Conservation (phyloP, 495 filamentous ascomycete species). For the Penicillium atrosanguineum region DNA sequence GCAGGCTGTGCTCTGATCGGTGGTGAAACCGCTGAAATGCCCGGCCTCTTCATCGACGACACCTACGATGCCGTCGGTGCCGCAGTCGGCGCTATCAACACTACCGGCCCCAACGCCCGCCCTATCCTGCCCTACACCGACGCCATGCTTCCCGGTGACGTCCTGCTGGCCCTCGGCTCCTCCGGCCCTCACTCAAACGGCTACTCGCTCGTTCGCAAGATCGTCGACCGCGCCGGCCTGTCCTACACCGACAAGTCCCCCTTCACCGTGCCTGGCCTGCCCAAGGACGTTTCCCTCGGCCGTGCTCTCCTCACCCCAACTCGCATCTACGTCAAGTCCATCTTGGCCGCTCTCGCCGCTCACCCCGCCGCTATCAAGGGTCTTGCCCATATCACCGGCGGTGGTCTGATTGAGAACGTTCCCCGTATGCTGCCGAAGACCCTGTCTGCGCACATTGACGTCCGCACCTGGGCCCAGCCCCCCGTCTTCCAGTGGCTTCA, state of each 20-base stretch:
- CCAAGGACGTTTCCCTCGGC: conserved; percentile 53
- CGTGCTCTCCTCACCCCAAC: conserved; percentile 75
- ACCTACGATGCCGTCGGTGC: conserved; percentile 90
- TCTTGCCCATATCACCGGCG: conserved; percentile 94
- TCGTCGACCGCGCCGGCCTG: conserved; percentile 70
- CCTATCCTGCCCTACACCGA: conserved; percentile 71
- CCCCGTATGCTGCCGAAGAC: conserved; percentile 82
- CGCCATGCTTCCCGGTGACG: conserved; percentile 76
- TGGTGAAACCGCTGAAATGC: conserved; percentile 98
- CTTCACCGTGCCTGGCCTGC: conserved; percentile 58
- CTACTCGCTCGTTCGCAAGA: conserved; percentile 87
- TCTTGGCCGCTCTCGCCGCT: conserved; percentile 57
- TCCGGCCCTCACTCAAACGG: conserved; percentile 92
- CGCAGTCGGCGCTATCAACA: conserved; percentile 77
- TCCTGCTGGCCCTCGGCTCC: conserved; percentile 77
- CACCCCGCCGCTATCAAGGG: conserved; percentile 73
- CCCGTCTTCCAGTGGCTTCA: conserved; percentile 84
- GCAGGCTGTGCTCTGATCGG: conserved; percentile 87
- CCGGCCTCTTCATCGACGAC: conserved; percentile 76
- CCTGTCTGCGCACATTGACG: conserved; percentile 75
- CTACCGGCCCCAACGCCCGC: conserved; percentile 44
- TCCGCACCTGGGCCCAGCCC: conserved; percentile 66
- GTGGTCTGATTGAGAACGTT: conserved; percentile 87
- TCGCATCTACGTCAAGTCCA: conserved; percentile 72
- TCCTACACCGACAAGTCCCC: conserved; percentile 67